phyloP scores from a whole-genome alignment of 2,329 filamentous ascomycete species.

The Xylariaceae sp. region DNA sequence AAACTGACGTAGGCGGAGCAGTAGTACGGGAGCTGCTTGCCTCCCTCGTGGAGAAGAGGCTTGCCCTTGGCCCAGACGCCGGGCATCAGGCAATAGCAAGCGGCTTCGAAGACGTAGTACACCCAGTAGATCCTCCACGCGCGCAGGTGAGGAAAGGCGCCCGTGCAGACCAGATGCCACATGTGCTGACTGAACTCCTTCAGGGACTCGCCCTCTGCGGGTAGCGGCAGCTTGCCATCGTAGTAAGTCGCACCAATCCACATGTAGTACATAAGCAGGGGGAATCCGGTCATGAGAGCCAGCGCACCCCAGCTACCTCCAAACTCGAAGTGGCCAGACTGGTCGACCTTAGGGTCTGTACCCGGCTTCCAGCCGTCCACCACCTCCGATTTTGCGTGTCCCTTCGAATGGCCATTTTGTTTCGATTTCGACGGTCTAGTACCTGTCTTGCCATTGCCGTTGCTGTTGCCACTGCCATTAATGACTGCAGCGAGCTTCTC shows the following conservation, averaged over 20 bases:
- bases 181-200: slow-evolving; percentile 74
- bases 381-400: slow-evolving; percentile 36
- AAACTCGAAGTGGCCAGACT: slow-evolving; percentile 75
- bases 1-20: slow-evolving; percentile 89
- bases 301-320: slow-evolving; percentile 81
- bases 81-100: slow-evolving; percentile 82
- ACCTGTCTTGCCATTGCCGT: slow-evolving; percentile 14
- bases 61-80: slow-evolving; percentile 89
- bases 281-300: slow-evolving; percentile 89
- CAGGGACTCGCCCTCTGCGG: slow-evolving; percentile 66
- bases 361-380: slow-evolving; percentile 63
- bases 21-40: slow-evolving; percentile 89
- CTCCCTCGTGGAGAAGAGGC: slow-evolving; percentile 77
- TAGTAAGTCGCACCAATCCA: slow-evolving; percentile 96
- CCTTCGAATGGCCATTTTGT: slow-evolving; percentile 34
- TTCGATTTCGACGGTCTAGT: slow-evolving; percentile 5
- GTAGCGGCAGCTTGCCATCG: slow-evolving; percentile 76
- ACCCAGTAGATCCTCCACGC: slow-evolving; percentile 95
- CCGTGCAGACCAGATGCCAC: slow-evolving; percentile 72
- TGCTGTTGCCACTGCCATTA: slow-evolving; percentile 28
- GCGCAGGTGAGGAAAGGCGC: slow-evolving; percentile 78
- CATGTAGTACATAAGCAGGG: slow-evolving; percentile 98
- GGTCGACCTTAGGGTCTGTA: slow-evolving; percentile 64
- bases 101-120: slow-evolving; percentile 83
- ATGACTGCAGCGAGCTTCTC: slow-evolving; percentile 27